These are phyloP conservation scores for Thecaphora thlaspeos DNA, from an alignment of 1,284 basidiomycete species.

Conservation along the genomic window DNA sequence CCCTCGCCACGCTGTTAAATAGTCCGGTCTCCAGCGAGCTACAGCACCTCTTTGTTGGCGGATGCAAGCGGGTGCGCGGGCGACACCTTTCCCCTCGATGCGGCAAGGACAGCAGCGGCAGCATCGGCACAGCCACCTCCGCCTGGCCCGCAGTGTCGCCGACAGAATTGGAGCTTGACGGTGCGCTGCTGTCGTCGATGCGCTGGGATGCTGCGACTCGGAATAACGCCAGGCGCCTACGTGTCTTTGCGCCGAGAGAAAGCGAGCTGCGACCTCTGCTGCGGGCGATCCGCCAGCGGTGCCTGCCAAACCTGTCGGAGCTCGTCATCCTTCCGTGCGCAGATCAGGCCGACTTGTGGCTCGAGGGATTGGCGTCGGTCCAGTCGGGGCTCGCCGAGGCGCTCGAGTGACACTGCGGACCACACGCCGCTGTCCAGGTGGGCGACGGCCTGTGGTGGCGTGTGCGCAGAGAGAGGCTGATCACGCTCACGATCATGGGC, in stretches of 20 bases:
- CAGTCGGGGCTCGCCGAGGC: neutral
- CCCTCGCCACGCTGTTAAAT: neutral
- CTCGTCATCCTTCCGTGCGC: neutral
- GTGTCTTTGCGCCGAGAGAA: neutral
- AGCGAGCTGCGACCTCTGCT: neutral
- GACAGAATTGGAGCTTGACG: neutral
- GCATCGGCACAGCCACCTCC: too few relatives aligned
- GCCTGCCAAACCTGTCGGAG: neutral
- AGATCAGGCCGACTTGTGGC: neutral
- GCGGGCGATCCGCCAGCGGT: neutral
- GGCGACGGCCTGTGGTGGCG: conserved; percentile 1
- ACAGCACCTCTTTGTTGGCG: neutral
- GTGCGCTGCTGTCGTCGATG: neutral
- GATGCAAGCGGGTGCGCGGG: neutral
- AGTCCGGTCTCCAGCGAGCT: neutral
- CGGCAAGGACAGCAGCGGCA: too few relatives aligned
- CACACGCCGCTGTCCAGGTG: neutral
- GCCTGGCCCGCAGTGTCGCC: too few relatives aligned
- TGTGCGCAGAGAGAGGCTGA: neutral
- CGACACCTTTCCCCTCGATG: neutral
- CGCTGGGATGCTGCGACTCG: neutral
- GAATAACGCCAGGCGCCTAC: neutral
- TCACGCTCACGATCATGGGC: neutral
- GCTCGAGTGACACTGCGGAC: neutral
- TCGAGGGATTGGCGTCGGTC: neutral